phyloP scores from a whole-genome alignment of 2,329 filamentous ascomycete species.

The Penicillium sp. region DNA sequence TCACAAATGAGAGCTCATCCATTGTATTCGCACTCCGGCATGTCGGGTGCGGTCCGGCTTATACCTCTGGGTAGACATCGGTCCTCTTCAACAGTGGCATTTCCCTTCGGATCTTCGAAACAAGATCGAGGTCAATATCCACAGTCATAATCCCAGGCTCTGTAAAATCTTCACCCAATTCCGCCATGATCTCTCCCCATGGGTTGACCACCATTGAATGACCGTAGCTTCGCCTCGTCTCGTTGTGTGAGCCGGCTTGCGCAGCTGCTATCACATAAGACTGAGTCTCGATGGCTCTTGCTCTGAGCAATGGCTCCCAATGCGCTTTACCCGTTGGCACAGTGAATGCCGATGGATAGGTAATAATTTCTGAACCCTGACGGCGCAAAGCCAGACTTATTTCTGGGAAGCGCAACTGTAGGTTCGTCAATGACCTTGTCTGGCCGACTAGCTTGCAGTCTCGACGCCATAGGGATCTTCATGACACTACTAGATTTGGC shows the following conservation, averaged over 20 bases:
- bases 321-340: conserved; percentile 77
- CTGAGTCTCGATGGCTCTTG: conserved; percentile 83
- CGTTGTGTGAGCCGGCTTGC: conserved; percentile 69
- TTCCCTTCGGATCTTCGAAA: conserved; percentile 49
- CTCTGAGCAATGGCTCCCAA: conserved; percentile 73
- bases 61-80: conserved; percentile 45
- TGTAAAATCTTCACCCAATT: conserved; percentile 47
- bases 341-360: conserved; percentile 88
- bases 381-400: conserved; percentile 61
- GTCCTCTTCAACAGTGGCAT: conserved; percentile 54
- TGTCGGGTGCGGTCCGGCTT: not conserved
- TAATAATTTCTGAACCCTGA: conserved; percentile 66
- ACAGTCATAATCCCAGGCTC: conserved; percentile 46
- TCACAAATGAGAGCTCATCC: too few species aligned
- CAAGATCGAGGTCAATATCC: conserved; percentile 49
- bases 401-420: conserved; percentile 69
- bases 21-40: too few species aligned
- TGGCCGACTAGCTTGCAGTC: not conserved
- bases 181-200: conserved; percentile 70
- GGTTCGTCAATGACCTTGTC: not conserved
- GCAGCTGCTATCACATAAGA: conserved; percentile 81
- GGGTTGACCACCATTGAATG: conserved; percentile 80
- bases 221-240: conserved; percentile 74
- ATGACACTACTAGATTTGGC: not conserved
- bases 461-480: not conserved